phyloP scores from a whole-genome alignment of 495 filamentous ascomycete genomes.

The Podospora pseudopauciseta region DNA sequence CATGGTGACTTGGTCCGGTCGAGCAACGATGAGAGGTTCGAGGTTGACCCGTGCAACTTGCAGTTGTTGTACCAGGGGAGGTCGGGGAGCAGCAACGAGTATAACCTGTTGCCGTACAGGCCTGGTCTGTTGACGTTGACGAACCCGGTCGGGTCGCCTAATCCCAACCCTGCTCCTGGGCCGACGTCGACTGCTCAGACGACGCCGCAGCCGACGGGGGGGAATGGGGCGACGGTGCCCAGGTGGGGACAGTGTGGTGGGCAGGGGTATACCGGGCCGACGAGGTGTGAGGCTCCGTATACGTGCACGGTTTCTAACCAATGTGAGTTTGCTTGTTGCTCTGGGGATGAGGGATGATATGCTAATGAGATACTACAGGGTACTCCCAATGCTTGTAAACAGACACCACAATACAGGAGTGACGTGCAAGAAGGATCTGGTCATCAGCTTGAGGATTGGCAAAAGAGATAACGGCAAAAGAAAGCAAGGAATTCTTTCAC shows the following conservation, averaged over 20 bases:
- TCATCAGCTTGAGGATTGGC: no score
- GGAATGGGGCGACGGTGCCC: conserved; percentile 16
- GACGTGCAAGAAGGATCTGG: no score
- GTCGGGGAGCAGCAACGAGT: conserved; percentile 34
- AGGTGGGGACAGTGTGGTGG: conserved; percentile 24
- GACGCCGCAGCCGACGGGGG: neutral
- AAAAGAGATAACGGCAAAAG: no score
- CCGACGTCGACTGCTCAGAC: neutral
- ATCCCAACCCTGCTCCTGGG: neutral
- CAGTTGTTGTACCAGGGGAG: conserved; percentile 58
- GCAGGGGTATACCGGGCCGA: conserved; percentile 21
- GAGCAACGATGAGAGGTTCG: conserved; percentile 55
- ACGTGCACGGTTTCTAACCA: conserved; percentile 21
- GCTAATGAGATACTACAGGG: neutral
- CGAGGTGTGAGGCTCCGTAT: conserved; percentile 18
- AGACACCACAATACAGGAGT: neutral
- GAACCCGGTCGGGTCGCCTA: neutral
- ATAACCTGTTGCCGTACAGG: conserved; percentile 46
- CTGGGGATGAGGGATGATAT: neutral
- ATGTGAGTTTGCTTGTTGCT: conserved; percentile 1
- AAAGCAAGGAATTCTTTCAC: no score
- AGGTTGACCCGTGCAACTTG: conserved; percentile 56
- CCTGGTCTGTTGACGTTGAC: conserved; percentile 52
- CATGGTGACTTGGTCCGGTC: conserved; percentile 57
- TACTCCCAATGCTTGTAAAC: neutral